phyloP scores from a whole-genome alignment of 106 monocot species.

The Dioscorea dumetorum region DNA sequence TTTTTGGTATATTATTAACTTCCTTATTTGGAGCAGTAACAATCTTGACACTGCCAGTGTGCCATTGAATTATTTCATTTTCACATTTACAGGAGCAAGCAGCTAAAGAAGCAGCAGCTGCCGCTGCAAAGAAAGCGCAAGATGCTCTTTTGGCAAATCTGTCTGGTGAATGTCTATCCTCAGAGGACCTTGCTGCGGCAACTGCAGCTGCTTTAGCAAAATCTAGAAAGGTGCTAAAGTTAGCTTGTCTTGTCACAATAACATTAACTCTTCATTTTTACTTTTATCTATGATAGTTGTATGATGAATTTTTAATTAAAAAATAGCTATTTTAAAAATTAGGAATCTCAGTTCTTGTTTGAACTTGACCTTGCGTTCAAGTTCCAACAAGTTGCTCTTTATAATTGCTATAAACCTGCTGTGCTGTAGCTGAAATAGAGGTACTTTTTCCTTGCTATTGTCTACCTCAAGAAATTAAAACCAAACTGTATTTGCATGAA shows the following conservation, averaged over 20 bases:
- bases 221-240: constrained; percentile 44
- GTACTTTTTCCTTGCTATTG: too few species aligned
- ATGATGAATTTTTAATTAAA: too few species aligned
- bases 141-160: constrained; percentile 26
- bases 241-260: not conserved
- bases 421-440: too few species aligned
- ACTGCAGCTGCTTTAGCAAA: constrained; percentile 40
- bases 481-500: too few species aligned
- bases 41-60: not conserved
- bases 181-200: constrained; percentile 40
- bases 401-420: too few species aligned
- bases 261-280: too few species aligned
- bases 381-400: too few species aligned
- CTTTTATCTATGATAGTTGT: too few species aligned
- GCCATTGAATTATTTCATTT: constrained; percentile 1
- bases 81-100: constrained; percentile 64
- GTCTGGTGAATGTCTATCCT: constrained; percentile 30
- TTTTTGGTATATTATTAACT: not conserved
- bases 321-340: too few species aligned
- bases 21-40: not conserved
- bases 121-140: constrained; percentile 41
- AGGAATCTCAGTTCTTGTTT: too few species aligned
- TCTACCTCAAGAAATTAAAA: too few species aligned
- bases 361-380: too few species aligned
- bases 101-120: constrained; percentile 68